Evolutionary conservation across 306 rosid genomes (phyloP).

Genomic region (Alnus glutinosa): DNA sequence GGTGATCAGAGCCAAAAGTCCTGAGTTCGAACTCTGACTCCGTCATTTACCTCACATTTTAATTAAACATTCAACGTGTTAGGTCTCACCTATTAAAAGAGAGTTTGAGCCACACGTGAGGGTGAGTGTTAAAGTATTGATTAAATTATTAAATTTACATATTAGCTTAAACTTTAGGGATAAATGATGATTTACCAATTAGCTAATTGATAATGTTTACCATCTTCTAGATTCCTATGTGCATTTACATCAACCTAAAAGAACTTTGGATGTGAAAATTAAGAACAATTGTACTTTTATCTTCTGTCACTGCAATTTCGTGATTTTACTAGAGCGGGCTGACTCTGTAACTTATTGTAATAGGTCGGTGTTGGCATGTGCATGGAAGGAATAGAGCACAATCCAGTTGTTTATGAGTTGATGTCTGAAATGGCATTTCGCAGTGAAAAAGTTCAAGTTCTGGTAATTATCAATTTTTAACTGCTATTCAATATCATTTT

Average conservation of each 20-base stretch:
- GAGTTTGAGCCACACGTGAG: no score
- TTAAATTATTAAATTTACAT: no score
- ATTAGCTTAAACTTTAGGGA: no score
- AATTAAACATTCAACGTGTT: no score
- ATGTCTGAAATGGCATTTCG: constrained; percentile 97
- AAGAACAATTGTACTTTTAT: constrained; percentile 3
- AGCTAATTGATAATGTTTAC: not conserved
- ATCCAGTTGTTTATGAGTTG: constrained; percentile 82
- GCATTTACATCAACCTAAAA: constrained; percentile 16
- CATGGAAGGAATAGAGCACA: constrained; percentile 98
- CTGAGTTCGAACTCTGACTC: no score
- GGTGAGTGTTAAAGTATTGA: no score
- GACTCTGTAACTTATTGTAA: constrained; percentile 18
- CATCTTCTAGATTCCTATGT: constrained; percentile 4
- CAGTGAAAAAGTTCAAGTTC: constrained; percentile 60
- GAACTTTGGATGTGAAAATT: constrained; percentile 12
- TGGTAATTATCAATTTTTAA: constrained; percentile 43
- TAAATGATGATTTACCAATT: no score
- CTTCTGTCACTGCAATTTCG: constrained; percentile 9
- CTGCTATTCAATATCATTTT: not conserved
- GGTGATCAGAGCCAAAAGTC: no score
- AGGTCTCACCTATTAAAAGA: not conserved
- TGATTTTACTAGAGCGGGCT: constrained; percentile 12
- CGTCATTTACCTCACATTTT: no score
- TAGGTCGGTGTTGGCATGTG: constrained; percentile 98